Base-by-base conservation (phyloP, 768 basidiomycete genomes). In the Saitozyma podzolica region DNA sequence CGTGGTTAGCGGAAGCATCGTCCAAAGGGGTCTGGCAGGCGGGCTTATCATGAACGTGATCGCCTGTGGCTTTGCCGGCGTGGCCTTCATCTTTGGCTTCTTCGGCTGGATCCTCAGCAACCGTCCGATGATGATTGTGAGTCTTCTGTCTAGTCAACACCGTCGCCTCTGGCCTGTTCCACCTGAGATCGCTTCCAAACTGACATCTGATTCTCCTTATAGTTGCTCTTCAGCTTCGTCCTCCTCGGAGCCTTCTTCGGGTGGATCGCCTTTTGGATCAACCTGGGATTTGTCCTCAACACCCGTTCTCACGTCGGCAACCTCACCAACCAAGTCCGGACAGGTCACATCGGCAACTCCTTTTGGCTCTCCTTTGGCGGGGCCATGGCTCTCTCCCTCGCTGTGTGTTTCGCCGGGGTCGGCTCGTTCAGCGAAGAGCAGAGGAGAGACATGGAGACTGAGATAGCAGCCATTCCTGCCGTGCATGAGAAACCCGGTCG, bases 291-390 rank as follows among this genome's bases (percentile, higher is more conserved):
- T 6, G n/a, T 47, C 43, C 72, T 64, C 60, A 49, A 66, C 4
- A 61, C 67, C 52, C 54, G 52, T 16, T 62, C 67, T 6, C 58
- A 69, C 43, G 53, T 48, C 47, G 41, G 40, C 43, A 49, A 50
- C 43, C 19, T 49, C 29, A 53, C 61, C 10, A 47, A 47, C 45
- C 58, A 58, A 20, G 48, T 48, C 2, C 58, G 66, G 16, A 53
- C 43, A 5, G 71, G 63, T 0, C 63, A 67, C 40, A 60, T 75
- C 29, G 72, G 74, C 8, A 69, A 67, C 41, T 72, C 66, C 16
- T 50, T 76, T 0, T 76, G 75, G 75, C 16, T 76, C 0, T 68
- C 69, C n/a, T 48, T 76, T 8, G 75, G 54, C 9, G 29, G 29
- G 29, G 29, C 29, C 7, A 19, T 73, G 40, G 72, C 70, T 0